Evolutionary conservation across 176 grass and related monocot genomes (phyloP), one percentile per base, ranked within the genome.

Genomic region (Carex parvula): DNA sequence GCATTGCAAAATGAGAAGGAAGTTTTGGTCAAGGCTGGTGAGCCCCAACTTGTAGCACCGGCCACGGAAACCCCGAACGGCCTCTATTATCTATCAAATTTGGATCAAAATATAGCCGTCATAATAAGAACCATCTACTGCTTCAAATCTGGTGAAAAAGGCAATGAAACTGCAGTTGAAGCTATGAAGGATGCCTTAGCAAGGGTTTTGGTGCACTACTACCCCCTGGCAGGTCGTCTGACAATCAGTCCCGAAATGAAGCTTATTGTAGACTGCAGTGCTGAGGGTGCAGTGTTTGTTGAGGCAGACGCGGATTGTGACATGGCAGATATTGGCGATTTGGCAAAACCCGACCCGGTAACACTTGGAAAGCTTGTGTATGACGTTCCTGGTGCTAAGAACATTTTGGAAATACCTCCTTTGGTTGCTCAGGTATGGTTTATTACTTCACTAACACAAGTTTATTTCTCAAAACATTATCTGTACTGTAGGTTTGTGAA

Each of bases 51-150:
- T 17, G 96, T 99, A 54, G 15, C 77, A 48, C 96, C 96, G 26
- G 89, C 88, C 8, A 81, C 73, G 22, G 44, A 83, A 53, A 99
- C 96, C 41, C 83, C 91, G 46, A 94, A 73, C 5, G 96, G 89
- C 11, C 86, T 77, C 30, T 99, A 99, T 89, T 99, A 88, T 89
- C 89, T 99, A n/a, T 95, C 91, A 0, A 99, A 99, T 91, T 90
- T 99, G 32, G 96, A 99, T 88, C 96, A 99, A 87, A 93, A 99
- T 85, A 90, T 99, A 32, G 93, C 91, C 0, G 93, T 99, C 33
- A 84, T 95, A 80, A 90, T 95, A 78, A 91, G 95, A 84, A 99
- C 96, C 0, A 68, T 95, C 6, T 98, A 98, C 89, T 92, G 92
- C 87, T 98, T 90, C 93, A 90, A 90, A 86, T 79, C 88, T 1